Evolutionary conservation across 169 alveolate species (phyloP).

Genomic region (Babesia ovata): DNA sequence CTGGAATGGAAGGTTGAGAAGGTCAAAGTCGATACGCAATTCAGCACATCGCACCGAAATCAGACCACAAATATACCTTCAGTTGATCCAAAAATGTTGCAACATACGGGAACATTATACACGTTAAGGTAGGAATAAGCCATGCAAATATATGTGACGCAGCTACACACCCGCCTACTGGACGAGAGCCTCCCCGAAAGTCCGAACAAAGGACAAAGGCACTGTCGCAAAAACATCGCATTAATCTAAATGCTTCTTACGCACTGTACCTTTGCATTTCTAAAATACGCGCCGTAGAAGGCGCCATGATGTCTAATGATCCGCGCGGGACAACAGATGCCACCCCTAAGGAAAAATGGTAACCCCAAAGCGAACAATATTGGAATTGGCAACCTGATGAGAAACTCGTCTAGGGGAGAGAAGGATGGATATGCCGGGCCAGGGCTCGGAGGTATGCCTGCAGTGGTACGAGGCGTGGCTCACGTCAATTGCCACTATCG

Average conservation of each 20-base stretch:
- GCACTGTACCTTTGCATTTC: too few species aligned
- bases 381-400: not conserved
- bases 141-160: not conserved
- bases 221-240: not conserved
- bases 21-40: conserved; percentile 7
- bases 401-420: too few species aligned
- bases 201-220: not conserved
- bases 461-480: conserved; percentile 25
- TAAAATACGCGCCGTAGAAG: too few species aligned
- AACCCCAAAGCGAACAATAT: not conserved
- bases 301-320: not conserved
- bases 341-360: not conserved
- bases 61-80: not conserved
- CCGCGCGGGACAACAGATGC: not conserved
- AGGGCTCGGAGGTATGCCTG: not conserved
- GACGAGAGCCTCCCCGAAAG: conserved; percentile 4
- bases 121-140: conserved; percentile 27
- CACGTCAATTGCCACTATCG: not conserved
- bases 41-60: not conserved
- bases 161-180: conserved; percentile 16
- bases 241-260: too few species aligned
- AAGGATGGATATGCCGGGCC: conserved; percentile 8
- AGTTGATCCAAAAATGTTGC: not conserved
- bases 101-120: conserved; percentile 22
- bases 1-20: conserved; percentile 41